Conservation (phyloP, 495 filamentous ascomycete genomes). For the Penicillium dipodomyicola region DNA sequence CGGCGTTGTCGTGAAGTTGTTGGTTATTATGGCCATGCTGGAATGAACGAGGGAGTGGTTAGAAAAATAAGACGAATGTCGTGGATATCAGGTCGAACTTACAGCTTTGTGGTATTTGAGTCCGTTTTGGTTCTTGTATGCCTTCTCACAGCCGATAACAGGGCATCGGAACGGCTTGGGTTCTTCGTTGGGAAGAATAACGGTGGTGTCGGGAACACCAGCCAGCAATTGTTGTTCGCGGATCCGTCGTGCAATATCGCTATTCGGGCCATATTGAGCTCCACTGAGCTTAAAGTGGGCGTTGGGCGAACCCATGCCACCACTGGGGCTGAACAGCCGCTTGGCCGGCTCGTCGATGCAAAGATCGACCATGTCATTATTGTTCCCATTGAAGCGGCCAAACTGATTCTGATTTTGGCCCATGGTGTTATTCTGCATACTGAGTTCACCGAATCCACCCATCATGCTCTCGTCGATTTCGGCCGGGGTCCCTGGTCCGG, state of each 20-base stretch:
- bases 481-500: conserved; percentile 69
- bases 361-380: conserved; percentile 61
- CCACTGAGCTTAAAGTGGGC: conserved; percentile 67
- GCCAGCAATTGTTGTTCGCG: conserved; percentile 73
- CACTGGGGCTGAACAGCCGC: conserved; percentile 81
- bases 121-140: conserved; percentile 99
- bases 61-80: conserved; percentile 7
- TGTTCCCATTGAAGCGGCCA: conserved; percentile 39
- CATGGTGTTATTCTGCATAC: conserved; percentile 59
- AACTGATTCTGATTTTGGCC: conserved; percentile 54
- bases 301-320: conserved; percentile 67
- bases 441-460: conserved; percentile 47
- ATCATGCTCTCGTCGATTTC: conserved; percentile 61
- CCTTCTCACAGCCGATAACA: conserved; percentile 98
- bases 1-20: conserved; percentile 88
- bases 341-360: conserved; percentile 97
- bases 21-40: conserved; percentile 95
- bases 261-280: conserved; percentile 71
- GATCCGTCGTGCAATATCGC: conserved; percentile 65
- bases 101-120: conserved; percentile 81
- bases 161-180: conserved; percentile 97
- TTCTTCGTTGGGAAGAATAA: conserved; percentile 59
- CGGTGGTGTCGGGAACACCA: conserved; percentile 55
- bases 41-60: conserved; percentile 8
- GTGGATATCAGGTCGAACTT: conserved; percentile 31